These are phyloP conservation scores for Sclerotinia trifoliorum DNA, from an alignment of 2,329 filamentous ascomycete genomes.

Conservation along the genomic window DNA sequence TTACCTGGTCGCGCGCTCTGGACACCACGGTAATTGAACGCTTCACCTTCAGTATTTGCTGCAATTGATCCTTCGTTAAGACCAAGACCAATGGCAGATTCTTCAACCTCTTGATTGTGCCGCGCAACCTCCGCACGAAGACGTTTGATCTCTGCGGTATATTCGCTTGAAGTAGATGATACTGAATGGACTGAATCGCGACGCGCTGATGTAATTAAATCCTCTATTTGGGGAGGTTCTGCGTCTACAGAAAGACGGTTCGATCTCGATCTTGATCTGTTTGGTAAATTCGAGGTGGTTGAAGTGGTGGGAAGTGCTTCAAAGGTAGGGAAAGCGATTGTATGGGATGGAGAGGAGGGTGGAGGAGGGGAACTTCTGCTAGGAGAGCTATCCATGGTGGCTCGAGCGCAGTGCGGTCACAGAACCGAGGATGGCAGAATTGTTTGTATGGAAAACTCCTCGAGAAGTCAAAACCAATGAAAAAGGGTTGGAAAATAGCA, in stretches of 20 bases:
- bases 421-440: slow-evolving; percentile 11
- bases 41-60: background rate
- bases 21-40: slow-evolving; percentile 13
- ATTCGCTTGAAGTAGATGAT: slow-evolving; percentile 2
- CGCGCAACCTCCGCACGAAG: slow-evolving; percentile 7
- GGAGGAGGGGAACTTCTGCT: slow-evolving; percentile 9
- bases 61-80: background rate
- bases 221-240: background rate
- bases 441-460: background rate
- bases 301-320: background rate
- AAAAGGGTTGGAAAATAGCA: background rate
- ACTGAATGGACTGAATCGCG: slow-evolving; percentile 3
- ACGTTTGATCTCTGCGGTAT: background rate
- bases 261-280: slow-evolving; percentile 5
- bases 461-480: background rate
- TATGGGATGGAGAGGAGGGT: background rate
- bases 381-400: slow-evolving; percentile 4
- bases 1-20: slow-evolving; percentile 10
- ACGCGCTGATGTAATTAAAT: background rate
- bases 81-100: slow-evolving; percentile 6
- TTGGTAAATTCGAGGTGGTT: background rate
- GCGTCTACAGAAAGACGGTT: background rate
- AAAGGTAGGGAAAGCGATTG: background rate
- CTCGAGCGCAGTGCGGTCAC: slow-evolving; percentile 3
- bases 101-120: background rate